Percentiles rank a stretch among this genome's conserved stretches.
phyloP scores from a whole-genome alignment of 208 protist genomes.

The Porcisia hertigi region DNA sequence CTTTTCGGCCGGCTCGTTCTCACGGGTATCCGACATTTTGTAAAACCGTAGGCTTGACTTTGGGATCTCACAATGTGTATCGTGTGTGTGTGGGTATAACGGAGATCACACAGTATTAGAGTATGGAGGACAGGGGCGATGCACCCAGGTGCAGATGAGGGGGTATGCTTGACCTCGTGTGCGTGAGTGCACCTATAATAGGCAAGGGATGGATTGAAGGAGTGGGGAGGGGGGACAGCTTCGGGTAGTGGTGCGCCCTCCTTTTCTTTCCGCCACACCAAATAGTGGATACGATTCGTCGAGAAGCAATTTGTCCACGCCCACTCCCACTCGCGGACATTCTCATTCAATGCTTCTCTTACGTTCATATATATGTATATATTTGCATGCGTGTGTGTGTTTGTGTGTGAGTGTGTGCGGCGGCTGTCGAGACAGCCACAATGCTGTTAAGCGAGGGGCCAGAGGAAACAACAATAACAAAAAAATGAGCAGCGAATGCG shows the following conservation, averaged over 20 bases:
- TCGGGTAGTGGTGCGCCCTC: neutral
- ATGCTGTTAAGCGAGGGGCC: too few species aligned
- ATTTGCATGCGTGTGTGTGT: neutral
- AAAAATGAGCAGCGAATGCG: too few species aligned
- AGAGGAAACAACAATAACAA: too few species aligned
- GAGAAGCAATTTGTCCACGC: neutral
- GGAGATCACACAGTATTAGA: neutral
- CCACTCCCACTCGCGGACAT: neutral
- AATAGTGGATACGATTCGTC: neutral
- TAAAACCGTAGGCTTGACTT: neutral
- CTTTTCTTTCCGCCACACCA: neutral
- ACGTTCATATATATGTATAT: neutral
- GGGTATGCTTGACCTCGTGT: neutral
- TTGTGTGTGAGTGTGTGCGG: too few species aligned
- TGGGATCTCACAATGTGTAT: neutral
- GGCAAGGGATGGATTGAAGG: neutral
- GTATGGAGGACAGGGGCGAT: neutral
- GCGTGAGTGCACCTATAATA: neutral
- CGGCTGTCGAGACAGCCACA: too few species aligned
- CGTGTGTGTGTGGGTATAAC: neutral
- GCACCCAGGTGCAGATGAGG: neutral
- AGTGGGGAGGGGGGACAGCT: neutral
- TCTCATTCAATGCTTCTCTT: neutral
- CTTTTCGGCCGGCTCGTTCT: conserved; percentile 48
- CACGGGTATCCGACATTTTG: conserved; percentile 19